Base-by-base conservation (phyloP, 345 rosid species). In the Brassica rapa region DNA sequence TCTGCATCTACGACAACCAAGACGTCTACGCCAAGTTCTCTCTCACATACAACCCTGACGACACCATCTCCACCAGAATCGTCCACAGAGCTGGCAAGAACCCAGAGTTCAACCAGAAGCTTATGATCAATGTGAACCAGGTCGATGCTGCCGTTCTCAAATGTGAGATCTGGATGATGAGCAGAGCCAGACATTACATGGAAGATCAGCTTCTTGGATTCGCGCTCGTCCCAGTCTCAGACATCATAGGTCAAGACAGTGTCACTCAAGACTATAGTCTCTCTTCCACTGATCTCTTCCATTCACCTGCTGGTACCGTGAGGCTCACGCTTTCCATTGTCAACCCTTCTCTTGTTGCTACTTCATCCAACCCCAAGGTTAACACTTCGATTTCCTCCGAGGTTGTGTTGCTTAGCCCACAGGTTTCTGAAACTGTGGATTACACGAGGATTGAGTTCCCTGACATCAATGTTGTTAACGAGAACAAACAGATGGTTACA, bases 141-240 rank as follows among this genome's bases (percentile, higher is more conserved):
- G 77, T 79, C 12, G 98, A 92, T 63, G 87, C 94, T 1, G 78
- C 82, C 0, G 91, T 92, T 7, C 89, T 95, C 29, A 95, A 95
- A 88, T 95, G 99, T 68, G 99, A 95, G 87, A 91, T 95, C 35
- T 93, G 96, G 98, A 91, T 95, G 98, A 87, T 89, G 61, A 95
- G 99, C 41, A 86, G 98, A 73, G 97, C 79, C 3, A 87, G 92
- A 71, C 88, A 88, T 77, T 90, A 80, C 83, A 70, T 95, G 97
- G 99, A 95, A 77, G 99, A 95, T 75, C 99, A 95, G 83, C 98
- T 95, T 72, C 78, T 95, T 30, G 99, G 98, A 1, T 95, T 95
- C 30, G 85, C 89, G 69, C 71, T 94, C 71, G 97, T 92, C 19
- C 94, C 94, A 4, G 43, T 95, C 60, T 84, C 95, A n/a, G 87